Evolutionary conservation across 768 basidiomycete genomes (phyloP).

Genomic region (Podaxis sp.): DNA sequence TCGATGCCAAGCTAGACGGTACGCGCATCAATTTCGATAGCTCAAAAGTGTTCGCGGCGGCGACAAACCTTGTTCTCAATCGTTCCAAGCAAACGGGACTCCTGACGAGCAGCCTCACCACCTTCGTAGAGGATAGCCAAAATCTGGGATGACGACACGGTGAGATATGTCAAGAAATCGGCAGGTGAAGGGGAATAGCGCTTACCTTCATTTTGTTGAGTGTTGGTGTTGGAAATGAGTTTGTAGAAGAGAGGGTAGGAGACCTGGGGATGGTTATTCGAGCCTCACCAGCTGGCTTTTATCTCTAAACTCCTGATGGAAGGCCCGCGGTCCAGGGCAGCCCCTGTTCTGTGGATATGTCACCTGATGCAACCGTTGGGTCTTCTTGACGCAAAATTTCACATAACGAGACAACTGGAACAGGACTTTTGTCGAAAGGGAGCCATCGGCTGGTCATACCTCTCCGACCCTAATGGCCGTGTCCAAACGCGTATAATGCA

Average conservation of each 20-base stretch:
- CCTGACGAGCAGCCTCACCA: constrained; percentile 60
- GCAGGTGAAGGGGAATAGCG: not conserved
- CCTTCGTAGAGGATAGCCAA: constrained; percentile 77
- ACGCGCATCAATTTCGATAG: constrained; percentile 2
- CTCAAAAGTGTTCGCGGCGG: not conserved
- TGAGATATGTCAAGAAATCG: not conserved
- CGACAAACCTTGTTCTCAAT: constrained; percentile 69
- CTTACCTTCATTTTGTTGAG: constrained; percentile 43
- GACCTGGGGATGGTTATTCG: not conserved
- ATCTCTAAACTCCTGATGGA: constrained; percentile 10
- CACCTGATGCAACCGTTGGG: constrained; percentile 4
- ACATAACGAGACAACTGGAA: constrained; percentile 12
- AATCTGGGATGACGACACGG: constrained; percentile 40
- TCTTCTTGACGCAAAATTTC: constrained; percentile 13
- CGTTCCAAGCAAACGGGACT: constrained; percentile 78
- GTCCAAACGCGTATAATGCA: constrained; percentile 1
- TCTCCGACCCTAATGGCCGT: not conserved
- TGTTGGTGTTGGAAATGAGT: not conserved
- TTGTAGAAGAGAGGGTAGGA: constrained; percentile 17
- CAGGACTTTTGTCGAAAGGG: not conserved
- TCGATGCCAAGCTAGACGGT: constrained; percentile 63
- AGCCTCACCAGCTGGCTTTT: constrained; percentile 4
- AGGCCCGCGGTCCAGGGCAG: not conserved
- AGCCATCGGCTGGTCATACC: constrained; percentile 1
- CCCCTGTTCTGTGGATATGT: constrained; percentile 19